Conservation (phyloP, 2,329 filamentous ascomycete genomes). For the Drechslerella dactyloides region DNA sequence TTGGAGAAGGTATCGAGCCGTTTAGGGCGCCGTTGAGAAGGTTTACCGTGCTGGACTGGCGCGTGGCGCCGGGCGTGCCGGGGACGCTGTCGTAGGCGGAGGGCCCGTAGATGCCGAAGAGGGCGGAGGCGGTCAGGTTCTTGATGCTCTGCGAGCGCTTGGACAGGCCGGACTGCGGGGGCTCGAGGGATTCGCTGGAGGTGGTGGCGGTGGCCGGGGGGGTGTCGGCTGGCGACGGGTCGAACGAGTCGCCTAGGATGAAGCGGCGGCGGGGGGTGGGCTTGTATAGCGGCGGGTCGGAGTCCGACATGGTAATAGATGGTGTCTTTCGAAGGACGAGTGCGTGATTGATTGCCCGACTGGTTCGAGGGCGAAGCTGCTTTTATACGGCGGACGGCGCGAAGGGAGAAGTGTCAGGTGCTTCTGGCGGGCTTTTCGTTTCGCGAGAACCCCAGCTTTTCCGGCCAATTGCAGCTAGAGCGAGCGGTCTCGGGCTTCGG, state of each 20-base stretch:
- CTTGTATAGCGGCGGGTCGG: slow-evolving; percentile 37
- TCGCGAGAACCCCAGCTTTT: slow-evolving; percentile 25
- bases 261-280: slow-evolving; percentile 42
- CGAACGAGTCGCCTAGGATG: slow-evolving; percentile 46
- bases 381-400: neutral
- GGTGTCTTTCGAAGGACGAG: no score
- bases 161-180: slow-evolving; percentile 60
- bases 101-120: slow-evolving; percentile 87
- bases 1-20: slow-evolving; percentile 52
- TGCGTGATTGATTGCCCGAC: no score
- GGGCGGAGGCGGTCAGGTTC: slow-evolving; percentile 86
- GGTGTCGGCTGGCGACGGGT: slow-evolving; percentile 42
- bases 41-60: slow-evolving; percentile 62
- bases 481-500: neutral
- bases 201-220: slow-evolving; percentile 58
- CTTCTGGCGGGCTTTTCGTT: slow-evolving; percentile 19
- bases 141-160: slow-evolving; percentile 77
- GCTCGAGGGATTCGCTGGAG: slow-evolving; percentile 56
- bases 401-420: slow-evolving; percentile 15
- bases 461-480: slow-evolving; percentile 1
- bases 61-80: slow-evolving; percentile 69
- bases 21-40: slow-evolving; percentile 59
- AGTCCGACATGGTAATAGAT: slow-evolving; percentile 19
- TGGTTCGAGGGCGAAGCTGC: neutral
- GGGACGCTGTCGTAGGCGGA: slow-evolving; percentile 64